These are phyloP conservation scores for Zygnema circumcarinatum DNA, from an alignment of 139 green algal genomes.

Conservation along the genomic window DNA sequence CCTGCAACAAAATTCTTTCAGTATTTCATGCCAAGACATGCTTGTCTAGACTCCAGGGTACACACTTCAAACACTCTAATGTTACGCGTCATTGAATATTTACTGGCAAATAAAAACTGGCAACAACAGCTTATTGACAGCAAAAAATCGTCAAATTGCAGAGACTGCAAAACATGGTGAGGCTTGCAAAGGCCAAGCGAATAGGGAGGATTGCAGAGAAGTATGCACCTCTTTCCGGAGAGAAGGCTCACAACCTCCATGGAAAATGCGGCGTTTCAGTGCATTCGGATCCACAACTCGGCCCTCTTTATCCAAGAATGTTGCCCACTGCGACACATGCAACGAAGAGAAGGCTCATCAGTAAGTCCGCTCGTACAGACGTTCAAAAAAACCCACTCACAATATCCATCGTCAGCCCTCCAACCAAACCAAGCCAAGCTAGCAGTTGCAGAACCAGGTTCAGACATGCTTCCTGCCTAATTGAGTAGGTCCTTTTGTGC, in stretches of 20 bases:
- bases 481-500: too few relatives aligned
- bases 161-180: too few relatives aligned
- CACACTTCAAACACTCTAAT: background rate
- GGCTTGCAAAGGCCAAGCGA: too few relatives aligned
- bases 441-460: background rate
- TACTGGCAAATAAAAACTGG: background rate
- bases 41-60: too few relatives aligned
- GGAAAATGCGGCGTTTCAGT: conserved; percentile 72
- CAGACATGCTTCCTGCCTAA: too few relatives aligned
- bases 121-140: background rate
- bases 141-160: too few relatives aligned
- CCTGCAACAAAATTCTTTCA: conserved; percentile 51
- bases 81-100: background rate
- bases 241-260: conserved; percentile 68
- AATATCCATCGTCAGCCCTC: conserved; percentile 8
- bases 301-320: conserved; percentile 69
- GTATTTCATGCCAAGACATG: background rate
- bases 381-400: conserved; percentile 15
- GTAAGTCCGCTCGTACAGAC: conserved; percentile 8
- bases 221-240: conserved; percentile 56
- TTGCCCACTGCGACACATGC: conserved; percentile 67
- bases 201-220: too few relatives aligned
- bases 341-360: conserved; percentile 40
- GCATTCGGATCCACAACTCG: conserved; percentile 66
- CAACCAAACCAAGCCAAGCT: conserved; percentile 27